Percentiles rank a stretch among this genome's conserved stretches.
These are phyloP conservation scores for Candida methanosorbosa DNA, from an alignment of 805 yeast genomes.

Conservation along the genomic window DNA sequence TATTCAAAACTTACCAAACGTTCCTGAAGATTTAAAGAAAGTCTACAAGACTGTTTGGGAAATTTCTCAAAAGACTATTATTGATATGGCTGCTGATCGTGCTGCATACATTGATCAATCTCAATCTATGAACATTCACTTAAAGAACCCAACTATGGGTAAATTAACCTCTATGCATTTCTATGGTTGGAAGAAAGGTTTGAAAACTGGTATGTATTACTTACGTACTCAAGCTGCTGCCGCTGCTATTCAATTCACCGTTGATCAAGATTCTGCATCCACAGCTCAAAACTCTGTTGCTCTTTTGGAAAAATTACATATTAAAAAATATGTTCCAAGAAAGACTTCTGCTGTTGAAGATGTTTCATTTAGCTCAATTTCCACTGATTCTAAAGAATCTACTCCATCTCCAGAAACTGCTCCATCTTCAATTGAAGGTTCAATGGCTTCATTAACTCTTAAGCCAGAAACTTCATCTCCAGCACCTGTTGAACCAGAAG, in stretches of 20 bases:
- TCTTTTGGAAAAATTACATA: conserved; percentile 18
- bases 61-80: conserved; percentile 47
- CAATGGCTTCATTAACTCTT: conserved; percentile 36
- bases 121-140: conserved; percentile 87
- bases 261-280: conserved; percentile 39
- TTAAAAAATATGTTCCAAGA: conserved; percentile 26
- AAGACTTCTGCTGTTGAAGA: conserved; percentile 20
- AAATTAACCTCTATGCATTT: conserved; percentile 97
- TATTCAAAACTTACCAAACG: conserved; percentile 43
- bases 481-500: conserved; percentile 3
- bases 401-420: conserved; percentile 39
- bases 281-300: conserved; percentile 21
- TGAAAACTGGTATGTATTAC: conserved; percentile 99
- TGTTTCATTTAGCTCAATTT: conserved; percentile 20
- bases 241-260: conserved; percentile 92
- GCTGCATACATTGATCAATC: conserved; percentile 84
- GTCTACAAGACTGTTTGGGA: conserved; percentile 58
- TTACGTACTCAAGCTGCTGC: conserved; percentile 97
- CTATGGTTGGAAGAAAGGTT: conserved; percentile 98
- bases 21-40: conserved; percentile 46
- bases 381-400: conserved; percentile 28
- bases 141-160: conserved; percentile 93
- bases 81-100: conserved; percentile 66
- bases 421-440: conserved; percentile 31
- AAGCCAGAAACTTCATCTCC: conserved; percentile 11